These are phyloP conservation scores for Gamarada debralockiae DNA, from an alignment of 495 filamentous ascomycete species.

Conservation along the genomic window DNA sequence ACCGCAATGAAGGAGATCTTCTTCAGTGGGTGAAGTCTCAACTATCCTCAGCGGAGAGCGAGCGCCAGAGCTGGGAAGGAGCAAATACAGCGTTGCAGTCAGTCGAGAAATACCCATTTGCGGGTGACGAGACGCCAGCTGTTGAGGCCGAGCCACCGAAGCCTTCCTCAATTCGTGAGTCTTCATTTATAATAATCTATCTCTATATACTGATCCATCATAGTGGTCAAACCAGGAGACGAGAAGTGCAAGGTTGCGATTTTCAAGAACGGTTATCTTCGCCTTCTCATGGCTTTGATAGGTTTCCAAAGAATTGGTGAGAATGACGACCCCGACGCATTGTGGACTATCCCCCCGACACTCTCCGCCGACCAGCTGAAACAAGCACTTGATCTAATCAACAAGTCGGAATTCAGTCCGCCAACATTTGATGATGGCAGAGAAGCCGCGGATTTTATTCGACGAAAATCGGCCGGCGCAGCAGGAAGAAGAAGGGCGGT, in stretches of 20 bases:
- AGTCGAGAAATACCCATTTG: conserved; percentile 29
- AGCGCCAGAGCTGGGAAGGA: conserved; percentile 77
- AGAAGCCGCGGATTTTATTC: conserved; percentile 71
- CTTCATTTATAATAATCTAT: conserved; percentile 22
- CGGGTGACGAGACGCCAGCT: conserved; percentile 22
- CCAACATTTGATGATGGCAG: conserved; percentile 65
- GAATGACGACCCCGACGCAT: conserved; percentile 64
- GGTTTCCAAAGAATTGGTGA: conserved; percentile 66
- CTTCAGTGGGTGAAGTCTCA: conserved; percentile 79
- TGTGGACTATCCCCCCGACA: conserved; percentile 73
- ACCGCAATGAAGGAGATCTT: conserved; percentile 68
- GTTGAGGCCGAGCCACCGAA: conserved; percentile 25
- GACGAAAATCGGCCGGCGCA: conserved; percentile 55
- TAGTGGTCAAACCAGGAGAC: conserved; percentile 62
- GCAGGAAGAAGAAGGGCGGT: conserved; percentile 38
- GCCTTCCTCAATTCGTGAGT: conserved; percentile 42
- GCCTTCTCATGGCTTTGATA: conserved; percentile 75
- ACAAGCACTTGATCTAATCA: conserved; percentile 58
- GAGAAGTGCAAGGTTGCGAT: conserved; percentile 68
- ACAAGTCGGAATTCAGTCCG: conserved; percentile 68
- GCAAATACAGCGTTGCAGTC: conserved; percentile 52
- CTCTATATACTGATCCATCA: conserved; percentile 14
- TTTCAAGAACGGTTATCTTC: conserved; percentile 86
- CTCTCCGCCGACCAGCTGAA: conserved; percentile 59
- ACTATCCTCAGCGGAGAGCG: conserved; percentile 60